Evolutionary conservation across 2,329 filamentous ascomycete genomes (phyloP), one percentile per base, ranked within the genome.

Genomic region (Fusarium longipes): DNA sequence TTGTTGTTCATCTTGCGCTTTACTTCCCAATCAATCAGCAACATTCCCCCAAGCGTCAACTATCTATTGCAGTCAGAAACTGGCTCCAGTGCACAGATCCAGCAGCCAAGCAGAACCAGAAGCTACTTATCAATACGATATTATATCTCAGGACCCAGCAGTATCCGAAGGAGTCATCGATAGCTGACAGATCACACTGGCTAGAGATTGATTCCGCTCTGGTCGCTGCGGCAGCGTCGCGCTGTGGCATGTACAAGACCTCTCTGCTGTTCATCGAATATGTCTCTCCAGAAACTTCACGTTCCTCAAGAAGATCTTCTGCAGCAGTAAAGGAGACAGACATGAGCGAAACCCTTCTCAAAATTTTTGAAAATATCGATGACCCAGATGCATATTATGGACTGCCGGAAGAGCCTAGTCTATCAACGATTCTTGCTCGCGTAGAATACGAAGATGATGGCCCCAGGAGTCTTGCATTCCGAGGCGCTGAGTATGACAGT

Each of bases 311-410:
- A 59, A 87, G 92, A 48, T 91, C 91, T 10, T 93, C 90, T 49
- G 45, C 45, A 3, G 79, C 82, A 4, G 74, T 82, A 45, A 82
- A 81, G 68, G 80, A 85, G 68, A 75, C 82, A 44, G 80, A 89
- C 25, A 86, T 92, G 8, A 84, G 86, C 5, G 87, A 92, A 29
- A 83, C 96, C 2, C 82, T 98, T 14, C 84, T 97, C 42, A 83
- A 86, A 1, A 94, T 99, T 4, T 99, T 96, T 76, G 91, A 93
- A 74, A 95, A 93, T 63, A 91, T 99, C 44, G 94, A 97, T 74
- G 96, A 99, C 73, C 95, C 94, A 3, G 96, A 99, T 77, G 91
- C 93, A 1, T 99, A 97, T 77, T 99, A 99, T 75, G 96, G 96
- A 6, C 85, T 97, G 9, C 87, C 92, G 39, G 91, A 96, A 77